Percentiles rank a stretch among this genome's conserved stretches.
Evolutionary conservation across 2,329 filamentous ascomycete genomes (phyloP).

Genomic region (Fusarium kyushuense): DNA sequence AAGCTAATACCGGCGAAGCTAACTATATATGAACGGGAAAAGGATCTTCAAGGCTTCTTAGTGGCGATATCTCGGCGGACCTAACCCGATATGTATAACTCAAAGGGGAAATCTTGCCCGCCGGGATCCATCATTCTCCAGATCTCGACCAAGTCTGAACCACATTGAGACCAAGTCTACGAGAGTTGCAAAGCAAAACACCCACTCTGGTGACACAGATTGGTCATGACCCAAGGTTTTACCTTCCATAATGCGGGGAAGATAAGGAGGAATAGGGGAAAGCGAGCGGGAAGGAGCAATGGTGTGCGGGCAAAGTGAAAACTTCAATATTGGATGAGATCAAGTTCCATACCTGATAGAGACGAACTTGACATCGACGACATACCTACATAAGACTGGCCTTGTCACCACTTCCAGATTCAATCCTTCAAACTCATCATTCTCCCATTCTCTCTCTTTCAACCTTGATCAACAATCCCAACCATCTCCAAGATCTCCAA

Average conservation of each 20-base stretch:
- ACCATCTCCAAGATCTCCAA: background rate
- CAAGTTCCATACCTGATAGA: background rate
- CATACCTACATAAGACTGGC: slow-evolving; percentile 37
- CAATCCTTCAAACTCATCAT: slow-evolving; percentile 30
- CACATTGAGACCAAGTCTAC: slow-evolving; percentile 30
- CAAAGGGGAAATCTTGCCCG: slow-evolving; percentile 42
- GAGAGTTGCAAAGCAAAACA: slow-evolving; percentile 38
- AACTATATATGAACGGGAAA: background rate
- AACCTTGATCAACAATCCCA: background rate
- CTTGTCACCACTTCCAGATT: slow-evolving; percentile 4
- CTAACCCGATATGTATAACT: slow-evolving; percentile 35
- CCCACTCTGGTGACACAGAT: slow-evolving; percentile 40
- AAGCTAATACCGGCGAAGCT: slow-evolving; percentile 40
- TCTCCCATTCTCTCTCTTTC: slow-evolving; percentile 8
- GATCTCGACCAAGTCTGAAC: slow-evolving; percentile 40
- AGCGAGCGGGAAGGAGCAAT: slow-evolving; percentile 18
- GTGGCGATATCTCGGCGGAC: slow-evolving; percentile 32
- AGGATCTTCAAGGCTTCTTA: background rate
- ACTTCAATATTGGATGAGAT: slow-evolving; percentile 13
- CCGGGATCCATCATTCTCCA: slow-evolving; percentile 37
- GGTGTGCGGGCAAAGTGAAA: slow-evolving; percentile 13
- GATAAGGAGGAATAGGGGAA: slow-evolving; percentile 12
- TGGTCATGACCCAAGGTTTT: slow-evolving; percentile 32
- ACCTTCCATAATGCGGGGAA: slow-evolving; percentile 36
- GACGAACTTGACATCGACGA: slow-evolving; percentile 17